Evolutionary conservation across 371 early-diverging fungal genomes (phyloP), one percentile per base, ranked within the genome.

Genomic region (Mortierella sp.): DNA sequence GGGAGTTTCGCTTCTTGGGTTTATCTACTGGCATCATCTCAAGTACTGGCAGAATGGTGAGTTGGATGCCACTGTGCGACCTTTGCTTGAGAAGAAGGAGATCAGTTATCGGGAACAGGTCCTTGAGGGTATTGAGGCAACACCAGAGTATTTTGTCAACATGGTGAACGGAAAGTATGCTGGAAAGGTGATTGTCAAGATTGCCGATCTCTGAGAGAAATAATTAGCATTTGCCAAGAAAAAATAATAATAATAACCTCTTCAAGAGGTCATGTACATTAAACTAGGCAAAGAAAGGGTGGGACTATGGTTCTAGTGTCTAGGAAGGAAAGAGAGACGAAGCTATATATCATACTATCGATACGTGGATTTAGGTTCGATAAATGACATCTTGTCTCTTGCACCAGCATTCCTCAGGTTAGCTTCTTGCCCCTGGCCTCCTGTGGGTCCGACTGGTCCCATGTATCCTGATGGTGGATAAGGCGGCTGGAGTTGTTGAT

Each of bases 1-100:
- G 60, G 68, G 68, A 6, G 68, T 60, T 1, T 55, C 70, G 26
- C 70, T 75, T 37, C 43, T 51, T 7, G 76, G 76, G 11, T 75
- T 75, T 19, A 75, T 75, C 55, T 75, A 75, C 58, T 75, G 68
- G 67, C 76, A 75, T 50, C 68, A 75, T 52, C 25, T 75, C 48
- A 48, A 70, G 51, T 75, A 75, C 57, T 70, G 63, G 60, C 66
- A 37, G 45, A 69, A 70, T 45, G 62, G 66, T 5, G 70, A 70
- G 47, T 37, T 75, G 57, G 71, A 75, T 29, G 51, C 56, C 37
- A 64, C 64, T 18, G 44, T 75, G 21, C 51, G 76, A 7, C 68
- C 71, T 7, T 50, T 75, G 64, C 47, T 75, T 56, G 76, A 75
- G 65, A 59, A 48, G 4, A 48, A 48, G 46, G 57, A 70, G 67